phyloP scores from a whole-genome alignment of 148 eudicot genomes.

The Rheum nobile region DNA sequence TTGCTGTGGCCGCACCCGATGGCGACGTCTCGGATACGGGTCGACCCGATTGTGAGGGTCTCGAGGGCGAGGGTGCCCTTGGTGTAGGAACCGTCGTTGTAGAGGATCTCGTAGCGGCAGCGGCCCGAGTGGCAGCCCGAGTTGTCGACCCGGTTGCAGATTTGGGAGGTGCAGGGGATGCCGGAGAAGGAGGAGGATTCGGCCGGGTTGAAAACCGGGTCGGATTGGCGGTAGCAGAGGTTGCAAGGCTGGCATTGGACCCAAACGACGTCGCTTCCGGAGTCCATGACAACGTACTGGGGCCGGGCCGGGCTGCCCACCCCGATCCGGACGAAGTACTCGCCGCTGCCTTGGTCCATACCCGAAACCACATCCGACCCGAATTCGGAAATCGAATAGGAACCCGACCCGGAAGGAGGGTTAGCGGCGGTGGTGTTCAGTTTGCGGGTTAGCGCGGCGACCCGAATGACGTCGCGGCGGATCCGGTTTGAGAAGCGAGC shows the following conservation, averaged over 20 bases:
- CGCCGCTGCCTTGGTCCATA: conserved; percentile 88
- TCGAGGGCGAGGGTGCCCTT: conserved; percentile 77
- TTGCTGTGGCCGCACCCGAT: conserved; percentile 89
- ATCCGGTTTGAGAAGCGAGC: conserved; percentile 43
- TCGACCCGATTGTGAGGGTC: conserved; percentile 50
- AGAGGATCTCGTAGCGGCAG: conserved; percentile 60
- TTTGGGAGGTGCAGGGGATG: conserved; percentile 48
- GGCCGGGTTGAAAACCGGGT: conserved; percentile 86
- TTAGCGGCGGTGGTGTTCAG: conserved; percentile 6
- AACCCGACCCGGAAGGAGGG: not conserved
- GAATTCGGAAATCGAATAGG: conserved; percentile 33
- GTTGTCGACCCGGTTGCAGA: conserved; percentile 45
- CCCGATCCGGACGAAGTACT: conserved; percentile 74
- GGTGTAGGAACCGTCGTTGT: conserved; percentile 84
- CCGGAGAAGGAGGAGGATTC: conserved; percentile 52
- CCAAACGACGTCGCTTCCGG: conserved; percentile 88
- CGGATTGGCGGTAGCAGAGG: conserved; percentile 71
- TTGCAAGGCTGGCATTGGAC: conserved; percentile 86
- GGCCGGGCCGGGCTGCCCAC: conserved; percentile 70
- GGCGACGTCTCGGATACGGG: conserved; percentile 44
- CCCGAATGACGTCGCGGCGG: conserved; percentile 45
- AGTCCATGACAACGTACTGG: conserved; percentile 78
- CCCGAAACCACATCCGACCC: conserved; percentile 79
- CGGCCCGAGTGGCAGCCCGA: conserved; percentile 48
- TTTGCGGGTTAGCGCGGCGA: conserved; percentile 20